phyloP scores from a whole-genome alignment of 1,284 basidiomycete genomes.

The Sporisorium exsertum region DNA sequence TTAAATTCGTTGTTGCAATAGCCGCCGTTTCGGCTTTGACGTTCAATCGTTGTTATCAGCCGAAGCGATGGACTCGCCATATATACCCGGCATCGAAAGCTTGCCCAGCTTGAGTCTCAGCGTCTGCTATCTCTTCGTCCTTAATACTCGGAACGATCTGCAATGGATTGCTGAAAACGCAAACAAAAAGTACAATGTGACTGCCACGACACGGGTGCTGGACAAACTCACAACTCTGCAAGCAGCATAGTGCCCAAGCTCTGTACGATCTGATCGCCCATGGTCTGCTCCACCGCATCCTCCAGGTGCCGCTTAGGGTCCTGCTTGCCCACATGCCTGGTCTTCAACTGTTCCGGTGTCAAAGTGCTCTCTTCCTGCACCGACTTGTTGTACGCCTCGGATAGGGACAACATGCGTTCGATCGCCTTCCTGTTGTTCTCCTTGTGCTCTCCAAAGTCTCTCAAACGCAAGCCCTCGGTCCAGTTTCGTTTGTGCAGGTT shows the following conservation, averaged over 20 bases:
- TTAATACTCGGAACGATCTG: not conserved
- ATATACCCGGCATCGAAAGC: not conserved
- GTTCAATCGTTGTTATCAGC: not conserved
- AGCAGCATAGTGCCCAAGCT: conserved; percentile 65
- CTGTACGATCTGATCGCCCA: conserved; percentile 69
- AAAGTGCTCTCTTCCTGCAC: conserved; percentile 66
- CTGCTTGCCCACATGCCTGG: conserved; percentile 68
- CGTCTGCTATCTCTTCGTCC: not conserved
- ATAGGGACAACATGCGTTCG: conserved; percentile 64
- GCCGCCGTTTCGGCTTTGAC: not conserved
- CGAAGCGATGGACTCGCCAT: not conserved
- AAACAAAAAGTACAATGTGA: not conserved
- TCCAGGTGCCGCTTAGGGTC: conserved; percentile 69
- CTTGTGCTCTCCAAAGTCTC: conserved; percentile 67
- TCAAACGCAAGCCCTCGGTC: conserved; percentile 66
- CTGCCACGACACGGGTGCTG: not conserved
- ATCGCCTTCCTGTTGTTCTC: conserved; percentile 66
- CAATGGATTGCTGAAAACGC: not conserved
- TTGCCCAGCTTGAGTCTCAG: not conserved
- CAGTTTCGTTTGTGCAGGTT: conserved; percentile 69
- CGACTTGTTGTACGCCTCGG: conserved; percentile 68
- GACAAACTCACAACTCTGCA: conserved; percentile 35
- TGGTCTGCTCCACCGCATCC: conserved; percentile 66
- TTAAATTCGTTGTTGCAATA: not conserved
- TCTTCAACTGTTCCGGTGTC: conserved; percentile 66